phyloP scores from a whole-genome alignment of 1,284 basidiomycete genomes.

The Boletellus deceptivus region DNA sequence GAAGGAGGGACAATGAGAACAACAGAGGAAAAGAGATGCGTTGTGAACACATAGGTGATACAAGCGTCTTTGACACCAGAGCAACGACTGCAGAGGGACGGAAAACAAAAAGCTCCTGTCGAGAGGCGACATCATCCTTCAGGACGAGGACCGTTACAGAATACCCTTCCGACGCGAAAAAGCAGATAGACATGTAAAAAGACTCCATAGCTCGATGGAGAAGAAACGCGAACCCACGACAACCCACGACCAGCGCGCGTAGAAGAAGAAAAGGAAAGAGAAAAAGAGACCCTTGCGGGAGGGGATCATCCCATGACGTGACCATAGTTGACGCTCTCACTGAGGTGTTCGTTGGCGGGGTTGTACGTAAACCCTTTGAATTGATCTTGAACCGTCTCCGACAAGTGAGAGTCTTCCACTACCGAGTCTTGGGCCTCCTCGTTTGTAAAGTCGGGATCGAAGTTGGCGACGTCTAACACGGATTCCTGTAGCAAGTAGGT shows the following conservation, averaged over 20 bases:
- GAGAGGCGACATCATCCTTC: neutral
- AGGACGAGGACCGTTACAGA: neutral
- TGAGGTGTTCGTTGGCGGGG: slow-evolving; percentile 75
- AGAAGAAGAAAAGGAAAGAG: neutral
- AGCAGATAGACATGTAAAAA: too few relatives aligned
- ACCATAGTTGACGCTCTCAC: slow-evolving; percentile 69
- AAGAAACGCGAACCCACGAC: neutral
- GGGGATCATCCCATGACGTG: slow-evolving; percentile 31
- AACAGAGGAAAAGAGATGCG: neutral
- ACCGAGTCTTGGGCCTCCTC: slow-evolving; percentile 93
- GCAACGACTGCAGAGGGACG: neutral
- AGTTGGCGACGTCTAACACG: slow-evolving; percentile 84
- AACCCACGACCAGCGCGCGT: slow-evolving; percentile 28
- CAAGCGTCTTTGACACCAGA: slow-evolving; percentile 3
- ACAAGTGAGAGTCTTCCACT: slow-evolving; percentile 88
- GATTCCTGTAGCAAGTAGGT: slow-evolving; percentile 52
- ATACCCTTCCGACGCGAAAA: slow-evolving; percentile 3
- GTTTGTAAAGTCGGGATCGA: slow-evolving; percentile 92
- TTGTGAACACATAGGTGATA: slow-evolving; percentile 11
- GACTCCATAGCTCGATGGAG: too few relatives aligned
- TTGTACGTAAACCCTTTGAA: slow-evolving; percentile 89
- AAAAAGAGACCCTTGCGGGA: neutral
- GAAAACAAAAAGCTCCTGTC: neutral
- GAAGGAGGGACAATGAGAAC: neutral
- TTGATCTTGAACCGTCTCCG: slow-evolving; percentile 93